Evolutionary conservation across 2,329 filamentous ascomycete genomes (phyloP).

Genomic region (Diatrype stigma): DNA sequence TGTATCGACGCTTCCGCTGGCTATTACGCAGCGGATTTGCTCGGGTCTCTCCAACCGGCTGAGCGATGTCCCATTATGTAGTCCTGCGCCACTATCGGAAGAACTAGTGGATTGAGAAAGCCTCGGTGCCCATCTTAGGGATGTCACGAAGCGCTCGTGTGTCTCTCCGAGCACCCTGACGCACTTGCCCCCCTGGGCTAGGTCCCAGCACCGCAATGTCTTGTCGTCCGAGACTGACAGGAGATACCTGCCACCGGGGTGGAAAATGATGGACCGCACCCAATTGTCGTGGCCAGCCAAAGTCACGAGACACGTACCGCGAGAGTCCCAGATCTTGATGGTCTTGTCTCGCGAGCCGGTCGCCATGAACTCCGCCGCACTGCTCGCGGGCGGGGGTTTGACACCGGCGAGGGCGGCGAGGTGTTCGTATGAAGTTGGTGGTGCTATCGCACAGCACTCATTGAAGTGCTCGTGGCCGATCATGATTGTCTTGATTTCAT

Average conservation of each 20-base stretch:
- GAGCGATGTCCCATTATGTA: neutral
- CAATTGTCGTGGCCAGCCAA: slow-evolving; percentile 90
- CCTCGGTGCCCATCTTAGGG: slow-evolving; percentile 81
- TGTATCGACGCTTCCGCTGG: neutral
- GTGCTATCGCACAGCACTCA: slow-evolving; percentile 83
- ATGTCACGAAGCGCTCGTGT: slow-evolving; percentile 81
- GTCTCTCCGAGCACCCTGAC: slow-evolving; percentile 76
- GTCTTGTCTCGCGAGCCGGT: slow-evolving; percentile 88
- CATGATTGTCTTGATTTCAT: slow-evolving; percentile 73
- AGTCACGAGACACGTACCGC: slow-evolving; percentile 80
- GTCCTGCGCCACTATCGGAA: neutral
- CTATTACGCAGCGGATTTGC: neutral
- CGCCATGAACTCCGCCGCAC: slow-evolving; percentile 81
- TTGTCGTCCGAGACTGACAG: slow-evolving; percentile 86
- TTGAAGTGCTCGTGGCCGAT: slow-evolving; percentile 82
- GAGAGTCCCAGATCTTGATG: slow-evolving; percentile 82
- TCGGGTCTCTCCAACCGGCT: neutral
- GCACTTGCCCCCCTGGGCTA: slow-evolving; percentile 83
- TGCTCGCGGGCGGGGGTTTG: slow-evolving; percentile 74
- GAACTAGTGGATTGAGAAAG: too few relatives aligned
- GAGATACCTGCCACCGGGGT: slow-evolving; percentile 87
- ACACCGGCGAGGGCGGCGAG: slow-evolving; percentile 73
- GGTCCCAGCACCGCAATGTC: slow-evolving; percentile 89
- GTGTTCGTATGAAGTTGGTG: slow-evolving; percentile 71
- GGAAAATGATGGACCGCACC: slow-evolving; percentile 81